Base-by-base conservation (phyloP, 768 basidiomycete genomes). In the Boletellus sp. region DNA sequence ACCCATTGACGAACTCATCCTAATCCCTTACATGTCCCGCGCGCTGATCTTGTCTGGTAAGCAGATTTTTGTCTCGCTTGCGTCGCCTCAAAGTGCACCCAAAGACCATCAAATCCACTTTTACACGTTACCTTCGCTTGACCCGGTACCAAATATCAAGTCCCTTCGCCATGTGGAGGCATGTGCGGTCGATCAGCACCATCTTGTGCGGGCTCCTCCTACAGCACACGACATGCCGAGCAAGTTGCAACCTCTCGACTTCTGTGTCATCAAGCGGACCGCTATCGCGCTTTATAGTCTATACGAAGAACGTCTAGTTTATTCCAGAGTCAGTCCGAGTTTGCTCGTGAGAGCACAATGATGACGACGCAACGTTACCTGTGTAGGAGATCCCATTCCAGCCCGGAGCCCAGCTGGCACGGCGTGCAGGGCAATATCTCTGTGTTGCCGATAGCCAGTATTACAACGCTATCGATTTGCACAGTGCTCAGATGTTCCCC, bases 391-490 rank as follows among this genome's bases (percentile, higher is more conserved):
- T 90, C 5, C 85, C 86, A 0, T 70, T 87, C 13, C 82, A 78
- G 7, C 66, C 73, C 19, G 80, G 85, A 4, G 79, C 77, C 2
- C 71, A 73, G 13, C 61, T 83, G 0, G 88, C 87, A 2, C 75
- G 79, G 35, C 79, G 90, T 13, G 75, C 75, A 1, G 85, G 84
- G 1, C 73, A 70, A 23, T 74, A 74, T 33, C 72, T 94, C 12
- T 93, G 87, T 61, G 73, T 93, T 40, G 89, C 90, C 6, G 87
- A 92, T 59, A 73, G 74, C 48, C 76, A 80, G 17, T 67, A 71
- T 48, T 97, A 96, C 73, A 83, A 83, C 59, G 73, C 94, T 43
- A 76, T 97, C 45, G 83, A 95, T 67, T 74, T 96, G 22, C 78
- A 81, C n/a, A 77, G 71, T 10, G 83, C 85, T 1, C 81, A 83